Conservation (phyloP, 495 filamentous ascomycete species). For the Aspergillus conjunctus region DNA sequence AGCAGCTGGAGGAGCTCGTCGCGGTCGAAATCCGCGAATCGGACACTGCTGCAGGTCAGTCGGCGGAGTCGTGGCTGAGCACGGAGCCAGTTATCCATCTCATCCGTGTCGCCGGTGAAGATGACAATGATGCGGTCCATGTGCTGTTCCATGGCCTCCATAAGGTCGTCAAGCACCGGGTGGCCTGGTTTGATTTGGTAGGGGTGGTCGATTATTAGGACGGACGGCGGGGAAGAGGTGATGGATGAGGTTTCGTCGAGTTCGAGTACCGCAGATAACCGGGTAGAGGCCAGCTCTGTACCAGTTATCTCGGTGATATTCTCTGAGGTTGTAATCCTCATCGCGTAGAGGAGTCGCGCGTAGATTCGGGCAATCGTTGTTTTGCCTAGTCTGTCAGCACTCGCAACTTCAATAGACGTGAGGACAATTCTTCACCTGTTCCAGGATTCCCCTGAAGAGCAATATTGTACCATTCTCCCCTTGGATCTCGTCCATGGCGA, state of each 20-base stretch:
- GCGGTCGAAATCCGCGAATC: constrained; percentile 63
- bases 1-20: constrained; percentile 18
- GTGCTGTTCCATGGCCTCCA: constrained; percentile 27
- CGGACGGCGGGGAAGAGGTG: constrained; percentile 16
- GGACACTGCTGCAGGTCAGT: constrained; percentile 57
- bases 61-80: constrained; percentile 68
- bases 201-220: constrained; percentile 67
- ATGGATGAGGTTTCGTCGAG: constrained; percentile 25
- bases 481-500: constrained; percentile 27
- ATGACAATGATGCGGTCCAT: constrained; percentile 66
- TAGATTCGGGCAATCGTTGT: constrained; percentile 24
- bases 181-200: constrained; percentile 39
- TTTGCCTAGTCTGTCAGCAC: constrained; percentile 16
- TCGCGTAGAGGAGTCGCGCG: constrained; percentile 24
- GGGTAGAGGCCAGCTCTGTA: constrained; percentile 58
- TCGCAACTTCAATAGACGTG: too few relatives aligned
- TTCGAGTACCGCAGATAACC: constrained; percentile 43
- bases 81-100: constrained; percentile 69
- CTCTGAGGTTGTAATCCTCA: constrained; percentile 20
- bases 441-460: constrained; percentile 24
- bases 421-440: too few relatives aligned
- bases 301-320: constrained; percentile 19
- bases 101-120: constrained; percentile 64
- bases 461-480: constrained; percentile 27
- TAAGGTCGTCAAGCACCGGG: constrained; percentile 16